phyloP scores from a whole-genome alignment of 768 basidiomycete genomes.

The Amanita rubescens region DNA sequence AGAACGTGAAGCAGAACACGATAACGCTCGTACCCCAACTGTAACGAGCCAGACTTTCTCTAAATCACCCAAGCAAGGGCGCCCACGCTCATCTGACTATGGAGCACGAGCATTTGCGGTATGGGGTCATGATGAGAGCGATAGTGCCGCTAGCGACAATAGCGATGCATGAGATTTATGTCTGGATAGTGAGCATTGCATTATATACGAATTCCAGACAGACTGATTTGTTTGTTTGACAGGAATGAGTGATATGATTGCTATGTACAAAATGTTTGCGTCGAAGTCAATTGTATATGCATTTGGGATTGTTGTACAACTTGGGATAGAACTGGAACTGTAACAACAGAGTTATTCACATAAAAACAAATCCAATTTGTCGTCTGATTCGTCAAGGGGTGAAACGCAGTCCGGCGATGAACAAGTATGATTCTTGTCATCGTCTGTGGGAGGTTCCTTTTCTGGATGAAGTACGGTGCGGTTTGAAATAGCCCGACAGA shows the following conservation, averaged over 20 bases:
- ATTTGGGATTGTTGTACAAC: too few relatives aligned
- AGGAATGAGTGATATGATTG: background rate
- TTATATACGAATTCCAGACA: background rate
- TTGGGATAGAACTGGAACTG: too few relatives aligned
- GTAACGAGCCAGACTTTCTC: slow-evolving; percentile 29
- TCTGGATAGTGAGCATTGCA: background rate
- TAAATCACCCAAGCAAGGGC: slow-evolving; percentile 26
- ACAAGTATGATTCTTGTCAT: background rate
- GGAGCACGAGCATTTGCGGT: slow-evolving; percentile 68
- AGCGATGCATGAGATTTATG: slow-evolving; percentile 21
- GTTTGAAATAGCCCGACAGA: slow-evolving; percentile 2
- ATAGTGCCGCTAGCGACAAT: slow-evolving; percentile 75
- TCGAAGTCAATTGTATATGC: too few relatives aligned
- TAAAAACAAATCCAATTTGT: slow-evolving; percentile 1
- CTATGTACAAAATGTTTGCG: background rate
- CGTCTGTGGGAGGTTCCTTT: background rate
- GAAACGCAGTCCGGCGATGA: background rate
- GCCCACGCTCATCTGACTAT: slow-evolving; percentile 31
- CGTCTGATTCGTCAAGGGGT: background rate
- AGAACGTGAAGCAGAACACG: slow-evolving; percentile 50
- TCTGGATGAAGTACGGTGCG: slow-evolving; percentile 3
- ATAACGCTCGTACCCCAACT: slow-evolving; percentile 56
- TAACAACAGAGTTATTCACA: background rate
- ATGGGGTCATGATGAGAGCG: slow-evolving; percentile 85
- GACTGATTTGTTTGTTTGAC: background rate